These are phyloP conservation scores for Lecanosticta acicola DNA, from an alignment of 2,329 filamentous ascomycete species.

Conservation along the genomic window DNA sequence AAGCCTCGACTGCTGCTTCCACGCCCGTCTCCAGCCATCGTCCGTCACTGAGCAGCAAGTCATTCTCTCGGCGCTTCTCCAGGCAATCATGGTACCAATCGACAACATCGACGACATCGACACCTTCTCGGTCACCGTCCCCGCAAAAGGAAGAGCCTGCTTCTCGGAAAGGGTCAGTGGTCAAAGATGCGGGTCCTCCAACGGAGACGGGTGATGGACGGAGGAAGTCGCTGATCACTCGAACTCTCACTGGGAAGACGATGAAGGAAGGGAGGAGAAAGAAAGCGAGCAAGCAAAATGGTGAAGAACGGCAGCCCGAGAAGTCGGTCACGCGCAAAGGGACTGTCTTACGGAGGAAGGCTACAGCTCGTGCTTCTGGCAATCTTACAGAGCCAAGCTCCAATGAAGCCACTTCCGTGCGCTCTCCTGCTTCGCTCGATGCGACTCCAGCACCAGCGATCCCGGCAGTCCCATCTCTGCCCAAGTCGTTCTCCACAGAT, in stretches of 20 bases:
- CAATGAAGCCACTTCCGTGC: slow-evolving; percentile 1
- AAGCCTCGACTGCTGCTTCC: slow-evolving; percentile 18
- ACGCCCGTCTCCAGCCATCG: slow-evolving; percentile 19
- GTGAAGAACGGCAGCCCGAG: slow-evolving; percentile 14
- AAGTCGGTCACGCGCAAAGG: slow-evolving; percentile 16
- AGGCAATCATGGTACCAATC: slow-evolving; percentile 28
- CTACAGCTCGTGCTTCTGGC: slow-evolving; percentile 8
- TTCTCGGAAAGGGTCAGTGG: background rate
- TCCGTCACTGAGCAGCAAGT: slow-evolving; percentile 20
- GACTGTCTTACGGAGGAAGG: slow-evolving; percentile 20
- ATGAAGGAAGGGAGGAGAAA: slow-evolving; percentile 12
- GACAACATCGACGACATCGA: slow-evolving; percentile 20
- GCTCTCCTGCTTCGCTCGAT: background rate
- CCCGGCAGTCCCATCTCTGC: slow-evolving; percentile 39
- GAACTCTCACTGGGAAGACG: slow-evolving; percentile 10
- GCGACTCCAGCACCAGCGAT: slow-evolving; percentile 3
- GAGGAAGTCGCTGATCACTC: slow-evolving; percentile 14
- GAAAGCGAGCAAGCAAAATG: slow-evolving; percentile 10
- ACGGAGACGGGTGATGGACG: slow-evolving; percentile 3
- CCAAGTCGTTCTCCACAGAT: slow-evolving; percentile 48
- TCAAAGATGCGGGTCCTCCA: background rate
- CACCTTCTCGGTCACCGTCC: slow-evolving; percentile 31
- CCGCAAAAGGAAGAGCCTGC: slow-evolving; percentile 22
- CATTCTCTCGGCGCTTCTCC: slow-evolving; percentile 25
- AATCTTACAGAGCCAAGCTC: slow-evolving; percentile 11